Evolutionary conservation across 2,329 filamentous ascomycete genomes (phyloP).

Genomic region (Alternaria sp.): DNA sequence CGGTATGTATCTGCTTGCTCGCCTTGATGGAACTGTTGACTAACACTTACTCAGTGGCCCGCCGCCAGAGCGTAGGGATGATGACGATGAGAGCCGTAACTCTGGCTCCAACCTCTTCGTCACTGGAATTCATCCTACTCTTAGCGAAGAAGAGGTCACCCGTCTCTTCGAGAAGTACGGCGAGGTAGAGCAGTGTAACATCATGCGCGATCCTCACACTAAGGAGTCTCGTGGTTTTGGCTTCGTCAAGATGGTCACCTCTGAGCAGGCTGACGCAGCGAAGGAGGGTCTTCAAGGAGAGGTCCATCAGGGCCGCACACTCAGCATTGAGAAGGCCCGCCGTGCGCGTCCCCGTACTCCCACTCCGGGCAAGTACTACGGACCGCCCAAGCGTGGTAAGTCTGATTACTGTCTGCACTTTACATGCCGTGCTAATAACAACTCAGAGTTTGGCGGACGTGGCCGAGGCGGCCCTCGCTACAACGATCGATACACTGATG

Average conservation of each 20-base stretch:
- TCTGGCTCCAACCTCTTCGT: conserved; percentile 98
- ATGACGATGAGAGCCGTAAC: conserved; percentile 87
- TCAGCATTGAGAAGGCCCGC: conserved; percentile 99
- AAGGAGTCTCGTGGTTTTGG: conserved; percentile 99
- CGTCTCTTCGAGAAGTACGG: conserved; percentile 99
- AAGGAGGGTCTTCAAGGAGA: conserved; percentile 97
- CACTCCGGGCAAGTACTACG: conserved; percentile 98
- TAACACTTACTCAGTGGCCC: conserved; percentile 55
- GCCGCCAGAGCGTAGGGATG: conserved; percentile 60
- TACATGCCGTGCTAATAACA: conserved; percentile 20
- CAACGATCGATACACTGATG: conserved; percentile 57
- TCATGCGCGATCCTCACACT: conserved; percentile 98
- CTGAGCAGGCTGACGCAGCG: conserved; percentile 94
- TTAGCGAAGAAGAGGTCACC: conserved; percentile 88
- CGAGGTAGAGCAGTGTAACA: conserved; percentile 98
- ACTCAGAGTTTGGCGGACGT: conserved; percentile 54
- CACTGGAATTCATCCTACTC: conserved; percentile 93
- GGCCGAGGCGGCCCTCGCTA: conserved; percentile 61
- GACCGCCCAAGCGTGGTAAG: conserved; percentile 95
- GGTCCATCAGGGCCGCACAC: conserved; percentile 89
- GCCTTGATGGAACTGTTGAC: conserved; percentile 14
- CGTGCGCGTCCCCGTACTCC: conserved; percentile 93
- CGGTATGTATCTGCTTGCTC: conserved; percentile 38
- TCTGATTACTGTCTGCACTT: conserved; percentile 3
- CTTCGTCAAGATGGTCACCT: conserved; percentile 98